A percentile compares a stretch with the other conserved stretches of the same genome.
These are phyloP conservation scores for Gossypioides kirkii DNA, from an alignment of 345 rosid species.

Conservation along the genomic window DNA sequence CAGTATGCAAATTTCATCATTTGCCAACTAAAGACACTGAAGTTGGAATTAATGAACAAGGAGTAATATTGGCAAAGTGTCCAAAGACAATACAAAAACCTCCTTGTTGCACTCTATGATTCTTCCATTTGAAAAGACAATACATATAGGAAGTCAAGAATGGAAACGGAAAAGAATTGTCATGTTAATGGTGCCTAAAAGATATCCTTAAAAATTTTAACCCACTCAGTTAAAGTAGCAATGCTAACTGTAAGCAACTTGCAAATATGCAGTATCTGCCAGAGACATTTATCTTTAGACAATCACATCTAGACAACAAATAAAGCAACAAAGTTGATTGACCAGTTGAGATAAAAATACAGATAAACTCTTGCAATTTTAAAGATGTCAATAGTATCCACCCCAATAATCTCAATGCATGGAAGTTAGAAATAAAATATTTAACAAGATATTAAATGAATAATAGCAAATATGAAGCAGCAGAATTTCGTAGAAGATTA, in stretches of 20 bases:
- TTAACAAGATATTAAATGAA: not conserved
- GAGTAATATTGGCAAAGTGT: not conserved
- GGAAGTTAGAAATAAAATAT: constrained; percentile 4
- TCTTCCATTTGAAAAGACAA: not conserved
- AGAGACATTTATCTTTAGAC: not conserved
- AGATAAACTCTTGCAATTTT: not conserved
- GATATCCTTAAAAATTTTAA: not conserved
- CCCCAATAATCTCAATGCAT: constrained; percentile 1
- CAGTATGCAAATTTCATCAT: not conserved
- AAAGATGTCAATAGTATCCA: not conserved
- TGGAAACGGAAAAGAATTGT: not conserved
- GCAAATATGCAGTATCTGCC: not conserved
- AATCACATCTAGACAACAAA: not conserved
- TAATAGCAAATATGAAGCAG: not conserved
- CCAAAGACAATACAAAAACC: constrained; percentile 3
- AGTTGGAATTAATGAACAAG: not conserved
- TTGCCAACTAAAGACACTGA: not conserved
- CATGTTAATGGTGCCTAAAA: not conserved
- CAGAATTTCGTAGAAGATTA: constrained; percentile 11
- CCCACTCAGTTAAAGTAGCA: not conserved
- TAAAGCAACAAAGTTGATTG: not conserved
- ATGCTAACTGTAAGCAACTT: not conserved
- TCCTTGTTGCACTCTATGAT: not conserved
- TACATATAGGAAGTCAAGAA: not conserved
- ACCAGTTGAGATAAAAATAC: not conserved